Conservation (phyloP, 768 basidiomycete genomes). For the Termitomyces sp. region DNA sequence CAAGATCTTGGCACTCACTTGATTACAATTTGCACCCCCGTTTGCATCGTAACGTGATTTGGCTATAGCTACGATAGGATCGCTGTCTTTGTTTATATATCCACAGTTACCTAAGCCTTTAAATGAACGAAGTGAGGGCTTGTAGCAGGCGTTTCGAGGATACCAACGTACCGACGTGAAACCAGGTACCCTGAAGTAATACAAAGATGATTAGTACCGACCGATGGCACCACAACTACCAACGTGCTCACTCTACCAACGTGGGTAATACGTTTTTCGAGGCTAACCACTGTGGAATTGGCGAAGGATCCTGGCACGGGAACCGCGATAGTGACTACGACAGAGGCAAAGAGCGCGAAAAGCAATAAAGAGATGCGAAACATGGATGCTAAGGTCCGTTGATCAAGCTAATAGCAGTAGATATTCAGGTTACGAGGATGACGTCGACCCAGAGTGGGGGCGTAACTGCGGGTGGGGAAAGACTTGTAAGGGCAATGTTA, state of each 20-base stretch:
- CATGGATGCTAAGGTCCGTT: constrained; percentile 24
- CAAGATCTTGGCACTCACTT: constrained; percentile 37
- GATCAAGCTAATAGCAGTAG: constrained; percentile 1
- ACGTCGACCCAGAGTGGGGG: constrained; percentile 7
- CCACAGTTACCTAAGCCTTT: constrained; percentile 64
- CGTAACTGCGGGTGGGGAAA: constrained; percentile 14
- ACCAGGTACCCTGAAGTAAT: constrained; percentile 62
- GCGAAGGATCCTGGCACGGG: constrained; percentile 39
- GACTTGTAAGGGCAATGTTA: constrained; percentile 18
- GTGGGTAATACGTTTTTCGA: constrained; percentile 53
- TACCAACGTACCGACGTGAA: constrained; percentile 39
- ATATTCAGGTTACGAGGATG: constrained; percentile 4
- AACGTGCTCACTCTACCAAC: constrained; percentile 49
- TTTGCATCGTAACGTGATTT: constrained; percentile 47
- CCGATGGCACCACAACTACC: background rate
- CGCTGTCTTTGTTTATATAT: constrained; percentile 39
- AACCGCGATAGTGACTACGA: constrained; percentile 40
- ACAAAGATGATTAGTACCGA: constrained; percentile 6
- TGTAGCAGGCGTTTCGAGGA: constrained; percentile 1
- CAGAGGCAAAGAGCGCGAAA: constrained; percentile 39
- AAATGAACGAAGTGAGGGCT: constrained; percentile 12
- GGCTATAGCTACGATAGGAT: constrained; percentile 63
- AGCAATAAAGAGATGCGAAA: constrained; percentile 34
- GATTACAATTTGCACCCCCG: constrained; percentile 53
- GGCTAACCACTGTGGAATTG: constrained; percentile 23